Conservation (phyloP, 2,329 filamentous ascomycete genomes). For the Sclerotinia trifoliorum region DNA sequence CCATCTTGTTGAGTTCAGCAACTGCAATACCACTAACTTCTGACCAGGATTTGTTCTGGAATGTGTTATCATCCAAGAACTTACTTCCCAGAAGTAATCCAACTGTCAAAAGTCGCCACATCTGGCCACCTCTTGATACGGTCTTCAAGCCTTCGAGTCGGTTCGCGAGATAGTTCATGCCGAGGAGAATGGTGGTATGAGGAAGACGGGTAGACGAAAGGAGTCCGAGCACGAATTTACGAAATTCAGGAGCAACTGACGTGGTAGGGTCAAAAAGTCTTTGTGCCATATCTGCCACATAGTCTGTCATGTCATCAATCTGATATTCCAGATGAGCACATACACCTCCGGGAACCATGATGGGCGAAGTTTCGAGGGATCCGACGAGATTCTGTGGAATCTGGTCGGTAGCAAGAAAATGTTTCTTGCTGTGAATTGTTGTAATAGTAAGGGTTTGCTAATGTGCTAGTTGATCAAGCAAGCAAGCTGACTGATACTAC, state of each 20-base stretch:
- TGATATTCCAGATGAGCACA: slow-evolving; percentile 74
- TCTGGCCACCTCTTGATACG: slow-evolving; percentile 51
- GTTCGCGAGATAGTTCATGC: slow-evolving; percentile 66
- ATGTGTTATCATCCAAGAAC: slow-evolving; percentile 76
- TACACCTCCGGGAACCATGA: slow-evolving; percentile 56
- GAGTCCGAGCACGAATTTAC: slow-evolving; percentile 72
- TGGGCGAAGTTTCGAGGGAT: slow-evolving; percentile 31
- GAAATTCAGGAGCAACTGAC: slow-evolving; percentile 61
- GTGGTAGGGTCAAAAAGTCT: slow-evolving; percentile 62
- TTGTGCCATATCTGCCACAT: slow-evolving; percentile 70
- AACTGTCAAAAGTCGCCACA: slow-evolving; percentile 69
- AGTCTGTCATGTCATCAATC: slow-evolving; percentile 75
- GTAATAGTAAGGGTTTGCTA: neutral
- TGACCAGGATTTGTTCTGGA: slow-evolving; percentile 75
- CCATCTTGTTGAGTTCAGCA: slow-evolving; percentile 63
- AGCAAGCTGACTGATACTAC: slow-evolving; percentile 15
- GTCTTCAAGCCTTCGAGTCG: slow-evolving; percentile 58
- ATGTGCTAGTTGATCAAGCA: slow-evolving; percentile 10
- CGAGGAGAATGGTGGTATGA: slow-evolving; percentile 69
- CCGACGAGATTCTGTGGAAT: slow-evolving; percentile 37
- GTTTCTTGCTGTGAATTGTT: slow-evolving; percentile 30
- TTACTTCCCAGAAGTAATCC: slow-evolving; percentile 70
- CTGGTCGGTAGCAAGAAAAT: slow-evolving; percentile 37
- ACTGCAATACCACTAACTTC: slow-evolving; percentile 73
- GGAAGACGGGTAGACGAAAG: slow-evolving; percentile 70